Base-by-base conservation (phyloP, 345 rosid species). In the Linum lewisii region DNA sequence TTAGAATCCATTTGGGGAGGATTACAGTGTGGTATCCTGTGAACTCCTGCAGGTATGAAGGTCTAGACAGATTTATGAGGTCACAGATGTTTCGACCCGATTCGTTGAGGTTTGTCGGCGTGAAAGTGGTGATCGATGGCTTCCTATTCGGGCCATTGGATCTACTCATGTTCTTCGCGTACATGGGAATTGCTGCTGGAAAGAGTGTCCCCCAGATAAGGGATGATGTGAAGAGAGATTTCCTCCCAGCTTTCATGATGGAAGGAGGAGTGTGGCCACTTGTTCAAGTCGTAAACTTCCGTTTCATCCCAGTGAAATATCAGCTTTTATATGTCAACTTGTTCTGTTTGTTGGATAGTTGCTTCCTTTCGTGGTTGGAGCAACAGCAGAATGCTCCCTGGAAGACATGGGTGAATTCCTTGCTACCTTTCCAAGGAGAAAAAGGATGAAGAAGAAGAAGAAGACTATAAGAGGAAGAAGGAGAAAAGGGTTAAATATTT, bases 291-390 rank as follows among this genome's bases (percentile, higher is more conserved):
- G 62, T 50, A 26, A 68, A 74, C 66, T 78, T 74, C 52, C 66
- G 77, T 2, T 78, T 64, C 25, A 34, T 78, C 26, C 78, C 77
- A 9, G 76, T 78, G 37, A 69, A 73, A 68, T 74, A 74, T 67
- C 79, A 74, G 37, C 70, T 78, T 14, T 64, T 68, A 20, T 74
- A 78, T 20, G 82, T 68, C 15, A 71, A 74, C 59, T 22, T 66
- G 24, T 77, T 77, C 67, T 74, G 78, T 70, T 58, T 78, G 75
- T 63, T 77, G 59, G 81, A 74, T 66, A 77, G 78, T 25, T 74
- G 77, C 54, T 78, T 74, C 54, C 63, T 78, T 21, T 74, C 77
- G 10, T 78, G 82, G 82, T 2, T 74, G 22, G 78, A 78, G 66
- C 78, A 78, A 61, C 82, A 78, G 59, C 61, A 69, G 44, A 72